Conservation (phyloP, 805 yeast species). For the Peterozyma toletana region DNA sequence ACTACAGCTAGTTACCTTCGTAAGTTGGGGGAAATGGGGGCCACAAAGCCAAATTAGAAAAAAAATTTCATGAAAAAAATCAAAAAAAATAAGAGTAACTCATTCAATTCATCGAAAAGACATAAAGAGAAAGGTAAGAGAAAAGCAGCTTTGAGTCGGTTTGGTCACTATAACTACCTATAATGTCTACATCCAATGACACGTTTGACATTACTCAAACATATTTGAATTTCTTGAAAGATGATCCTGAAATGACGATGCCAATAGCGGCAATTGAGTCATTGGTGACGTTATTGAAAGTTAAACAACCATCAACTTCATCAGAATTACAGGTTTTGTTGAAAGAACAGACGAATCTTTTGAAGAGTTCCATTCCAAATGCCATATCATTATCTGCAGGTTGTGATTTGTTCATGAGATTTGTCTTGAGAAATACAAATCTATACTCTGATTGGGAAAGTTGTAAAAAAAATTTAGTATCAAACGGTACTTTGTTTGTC, state of each 20-base stretch:
- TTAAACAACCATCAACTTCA: conserved; percentile 86
- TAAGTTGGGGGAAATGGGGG: too few species aligned
- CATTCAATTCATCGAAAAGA: too few species aligned
- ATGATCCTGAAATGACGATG: conserved; percentile 97
- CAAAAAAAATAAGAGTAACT: too few species aligned
- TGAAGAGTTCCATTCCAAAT: conserved; percentile 78
- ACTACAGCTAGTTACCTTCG: too few species aligned
- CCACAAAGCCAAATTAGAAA: too few species aligned
- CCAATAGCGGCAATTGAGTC: conserved; percentile 98
- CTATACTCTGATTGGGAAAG: conserved; percentile 92
- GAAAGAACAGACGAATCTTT: conserved; percentile 64
- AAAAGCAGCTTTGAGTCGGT: too few species aligned
- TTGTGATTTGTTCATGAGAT: conserved; percentile 92
- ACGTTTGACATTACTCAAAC: conserved; percentile 77
- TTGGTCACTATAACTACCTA: too few species aligned
- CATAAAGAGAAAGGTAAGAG: too few species aligned
- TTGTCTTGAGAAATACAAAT: conserved; percentile 84
- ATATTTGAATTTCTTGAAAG: conserved; percentile 72
- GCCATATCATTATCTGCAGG: conserved; percentile 95
- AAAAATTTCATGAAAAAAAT: too few species aligned
- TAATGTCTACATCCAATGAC: conserved; percentile 1
- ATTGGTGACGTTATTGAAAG: conserved; percentile 72
- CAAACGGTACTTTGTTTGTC: conserved; percentile 87
- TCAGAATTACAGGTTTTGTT: conserved; percentile 84
- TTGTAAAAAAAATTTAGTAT: conserved; percentile 80